phyloP scores from a whole-genome alignment of 176 grass and related monocot genomes.

The Ananas comosus region DNA sequence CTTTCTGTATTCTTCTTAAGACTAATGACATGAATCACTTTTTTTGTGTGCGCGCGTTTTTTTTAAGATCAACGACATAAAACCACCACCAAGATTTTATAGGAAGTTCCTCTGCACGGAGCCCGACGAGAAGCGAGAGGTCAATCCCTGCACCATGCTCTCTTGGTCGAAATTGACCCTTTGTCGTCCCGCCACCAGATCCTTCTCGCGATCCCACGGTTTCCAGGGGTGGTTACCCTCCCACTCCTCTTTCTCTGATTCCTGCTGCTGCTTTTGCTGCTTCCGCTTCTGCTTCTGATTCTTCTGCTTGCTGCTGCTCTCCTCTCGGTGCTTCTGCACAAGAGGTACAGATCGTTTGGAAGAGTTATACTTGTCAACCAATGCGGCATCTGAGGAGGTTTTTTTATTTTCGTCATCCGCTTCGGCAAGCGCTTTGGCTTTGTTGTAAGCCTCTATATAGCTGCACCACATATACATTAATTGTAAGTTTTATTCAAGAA shows the following conservation, averaged over 20 bases:
- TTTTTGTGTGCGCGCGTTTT: neutral
- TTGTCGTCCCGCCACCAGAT: constrained; percentile 67
- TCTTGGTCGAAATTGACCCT: constrained; percentile 56
- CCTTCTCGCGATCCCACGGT: constrained; percentile 94
- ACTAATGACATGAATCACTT: too few species aligned
- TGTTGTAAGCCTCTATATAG: constrained; percentile 92
- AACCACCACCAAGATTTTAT: constrained; percentile 18
- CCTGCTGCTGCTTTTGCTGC: constrained; percentile 18
- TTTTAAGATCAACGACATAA: neutral
- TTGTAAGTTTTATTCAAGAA: too few species aligned
- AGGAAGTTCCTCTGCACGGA: constrained; percentile 75
- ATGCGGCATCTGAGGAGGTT: constrained; percentile 31
- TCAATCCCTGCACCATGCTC: constrained; percentile 54
- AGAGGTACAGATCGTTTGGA: constrained; percentile 62
- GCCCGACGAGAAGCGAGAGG: constrained; percentile 73
- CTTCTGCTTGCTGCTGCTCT: constrained; percentile 9
- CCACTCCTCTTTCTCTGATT: constrained; percentile 60
- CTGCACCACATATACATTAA: constrained; percentile 24
- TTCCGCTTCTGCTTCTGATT: constrained; percentile 68
- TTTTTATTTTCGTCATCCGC: constrained; percentile 36
- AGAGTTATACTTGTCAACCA: constrained; percentile 79
- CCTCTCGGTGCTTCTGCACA: constrained; percentile 63
- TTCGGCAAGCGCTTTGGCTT: constrained; percentile 70
- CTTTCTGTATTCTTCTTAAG: too few species aligned
- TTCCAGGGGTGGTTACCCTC: constrained; percentile 89